Evolutionary conservation across 768 basidiomycete species (phyloP).

Genomic region (Tephrocybe sp.): DNA sequence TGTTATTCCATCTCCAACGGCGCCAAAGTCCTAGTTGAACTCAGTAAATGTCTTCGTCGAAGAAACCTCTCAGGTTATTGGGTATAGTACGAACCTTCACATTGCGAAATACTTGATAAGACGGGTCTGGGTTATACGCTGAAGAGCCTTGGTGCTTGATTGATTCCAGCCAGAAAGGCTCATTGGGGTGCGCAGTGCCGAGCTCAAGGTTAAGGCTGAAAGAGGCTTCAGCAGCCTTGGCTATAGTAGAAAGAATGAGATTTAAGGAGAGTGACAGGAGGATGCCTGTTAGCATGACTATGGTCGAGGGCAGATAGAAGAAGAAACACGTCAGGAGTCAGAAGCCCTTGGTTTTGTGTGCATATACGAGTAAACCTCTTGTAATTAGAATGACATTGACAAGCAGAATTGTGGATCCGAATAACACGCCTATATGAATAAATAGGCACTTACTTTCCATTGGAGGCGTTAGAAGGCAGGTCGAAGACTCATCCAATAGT

Average conservation of each 20-base stretch:
- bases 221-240: neutral
- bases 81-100: constrained; percentile 57
- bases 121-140: constrained; percentile 56
- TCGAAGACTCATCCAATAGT: neutral
- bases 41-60: neutral
- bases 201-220: neutral
- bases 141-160: constrained; percentile 73
- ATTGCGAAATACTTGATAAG: constrained; percentile 75
- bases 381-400: neutral
- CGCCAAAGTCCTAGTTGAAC: constrained; percentile 33
- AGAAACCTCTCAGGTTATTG: constrained; percentile 4
- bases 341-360: neutral
- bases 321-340: neutral
- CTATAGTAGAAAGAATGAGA: neutral
- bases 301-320: neutral
- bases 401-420: neutral
- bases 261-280: constrained; percentile 4
- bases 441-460: too few species aligned
- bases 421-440: too few species aligned
- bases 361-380: neutral
- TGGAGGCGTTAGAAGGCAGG: too few species aligned
- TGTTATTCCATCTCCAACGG: constrained; percentile 55
- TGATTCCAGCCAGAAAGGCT: constrained; percentile 67
- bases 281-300: constrained; percentile 10
- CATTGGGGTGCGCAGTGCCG: constrained; percentile 49